Evolutionary conservation across 495 filamentous ascomycete species (phyloP), one percentile per base, ranked within the genome.

Genomic region (Lasiosphaeria miniovina): DNA sequence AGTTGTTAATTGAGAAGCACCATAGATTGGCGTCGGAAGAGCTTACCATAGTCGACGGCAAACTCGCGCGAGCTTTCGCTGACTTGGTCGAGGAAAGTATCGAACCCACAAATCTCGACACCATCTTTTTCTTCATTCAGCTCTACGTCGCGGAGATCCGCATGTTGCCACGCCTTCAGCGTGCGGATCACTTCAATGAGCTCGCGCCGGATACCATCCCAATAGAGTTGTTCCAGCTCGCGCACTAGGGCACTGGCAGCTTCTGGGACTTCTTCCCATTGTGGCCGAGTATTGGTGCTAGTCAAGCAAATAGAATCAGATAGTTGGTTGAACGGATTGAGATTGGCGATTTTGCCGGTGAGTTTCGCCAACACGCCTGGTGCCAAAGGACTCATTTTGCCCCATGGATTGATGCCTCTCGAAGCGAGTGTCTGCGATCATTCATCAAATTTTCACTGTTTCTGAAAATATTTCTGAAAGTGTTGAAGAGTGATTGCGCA

Each of bases 61-160:
- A 60, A 60, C 35, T 60, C 36, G 58, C 58, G 58, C 14, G 58
- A 60, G 51, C 58, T 60, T 32, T 60, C 36, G 58, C 58, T 60
- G 32, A 60, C 58, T 36, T 54, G 50, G 34, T 60, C 58, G 40
- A 60, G 52, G 38, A 60, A 60, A 0, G 58, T 60, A 31, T 60
- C 58, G 58, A 52, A 52, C 9, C 49, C 49, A 35, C 9, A 35
- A 10, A 52, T 52, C 17, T 52, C 17, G 31, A 52, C 17, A 10
- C 31, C 49, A 10, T 52, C n/a, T 52, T 52, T 31, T 12, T 52
- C 49, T 14, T 49, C 46, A 6, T 49, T 24, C 46, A 49, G 46
- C 46, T 24, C 46, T 8, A n/a, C 46, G 17, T 49, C 46, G 12
- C 38, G 38, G 12, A 41, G 38, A 41, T 41, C 38, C 12, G 38